Base-by-base conservation (phyloP, 192 early-diverging fungal species). In the Lobosporangium transversale region DNA sequence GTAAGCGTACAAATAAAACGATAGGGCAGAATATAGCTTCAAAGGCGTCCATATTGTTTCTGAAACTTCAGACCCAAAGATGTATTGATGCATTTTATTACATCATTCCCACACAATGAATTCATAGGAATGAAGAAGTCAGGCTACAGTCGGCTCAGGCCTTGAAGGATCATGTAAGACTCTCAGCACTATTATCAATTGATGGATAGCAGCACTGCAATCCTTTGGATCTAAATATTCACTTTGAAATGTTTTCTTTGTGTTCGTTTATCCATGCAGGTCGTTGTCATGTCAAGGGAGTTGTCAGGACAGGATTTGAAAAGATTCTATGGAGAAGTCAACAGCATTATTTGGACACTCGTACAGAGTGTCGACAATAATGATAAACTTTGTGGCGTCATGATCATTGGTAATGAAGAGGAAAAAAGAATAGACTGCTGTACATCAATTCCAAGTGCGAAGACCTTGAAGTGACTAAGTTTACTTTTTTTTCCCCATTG, bases 361-460 rank as follows among this genome's bases (percentile, higher is more conserved):
- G 87, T 94, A 26, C 88, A 93, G 61, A 86, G 87, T 55, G 85
- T 76, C 23, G 93, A 95, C 53, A 89, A 84, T 60, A 79, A 85
- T 44, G 91, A 94, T 69, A 94, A 94, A 69, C 82, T 94, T 21
- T 91, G 90, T 21, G 94, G 91, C 29, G 90, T 95, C 54, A 68
- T 91, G 30, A 91, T 91, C 32, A 93, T 95, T 54, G 93, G 91
- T 93, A 82, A 20, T 8, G 40, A 42, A 12, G 40, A 12, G 40
- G 40, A 12, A 42, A 12, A 26, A 5, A 49, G 18, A 40, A 40
- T 66, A 24, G 44, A 21, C n/a, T n/a, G n/a, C n/a, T n/a, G n/a
- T n/a, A n/a, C n/a, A n/a, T n/a, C n/a, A n/a, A n/a, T n/a, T n/a
- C n/a, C n/a, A n/a, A n/a, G n/a, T n/a, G n/a, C n/a, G n/a, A n/a